Evolutionary conservation across 345 rosid species (phyloP).

Genomic region (Eucalyptus albens): DNA sequence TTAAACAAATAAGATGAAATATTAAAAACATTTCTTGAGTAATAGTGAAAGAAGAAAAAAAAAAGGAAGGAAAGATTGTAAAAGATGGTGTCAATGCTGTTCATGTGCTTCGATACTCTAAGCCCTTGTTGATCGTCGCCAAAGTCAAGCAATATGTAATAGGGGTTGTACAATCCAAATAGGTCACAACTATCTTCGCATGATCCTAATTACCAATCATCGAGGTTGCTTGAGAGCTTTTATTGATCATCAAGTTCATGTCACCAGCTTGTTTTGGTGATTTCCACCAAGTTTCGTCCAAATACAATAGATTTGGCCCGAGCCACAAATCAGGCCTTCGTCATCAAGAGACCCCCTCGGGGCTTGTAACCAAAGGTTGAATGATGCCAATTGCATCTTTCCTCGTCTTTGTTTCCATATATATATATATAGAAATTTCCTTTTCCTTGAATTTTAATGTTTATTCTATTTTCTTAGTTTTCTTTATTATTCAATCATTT

Average conservation of each 20-base stretch:
- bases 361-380: rapidly evolving
- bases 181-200: not conserved
- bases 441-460: too few relatives aligned
- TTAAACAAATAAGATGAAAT: not conserved
- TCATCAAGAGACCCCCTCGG: not conserved
- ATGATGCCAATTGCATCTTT: not conserved
- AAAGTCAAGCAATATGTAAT: not conserved
- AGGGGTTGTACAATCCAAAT: not conserved
- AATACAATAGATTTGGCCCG: not conserved
- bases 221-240: not conserved
- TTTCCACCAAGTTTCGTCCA: rapidly evolving
- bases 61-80: not conserved
- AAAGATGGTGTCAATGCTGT: rapidly evolving
- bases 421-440: not conserved
- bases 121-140: rapidly evolving
- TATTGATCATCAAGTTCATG: not conserved
- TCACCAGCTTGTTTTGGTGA: not conserved
- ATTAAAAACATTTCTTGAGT: not conserved
- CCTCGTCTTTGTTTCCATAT: rapidly evolving
- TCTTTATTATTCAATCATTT: too few relatives aligned
- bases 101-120: rapidly evolving
- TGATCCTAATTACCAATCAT: not conserved
- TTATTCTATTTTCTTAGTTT: too few relatives aligned
- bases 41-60: rapidly evolving
- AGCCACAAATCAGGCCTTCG: not conserved